Conservation (phyloP, 2,329 filamentous ascomycete species). For the Podosphaera xanthii region DNA sequence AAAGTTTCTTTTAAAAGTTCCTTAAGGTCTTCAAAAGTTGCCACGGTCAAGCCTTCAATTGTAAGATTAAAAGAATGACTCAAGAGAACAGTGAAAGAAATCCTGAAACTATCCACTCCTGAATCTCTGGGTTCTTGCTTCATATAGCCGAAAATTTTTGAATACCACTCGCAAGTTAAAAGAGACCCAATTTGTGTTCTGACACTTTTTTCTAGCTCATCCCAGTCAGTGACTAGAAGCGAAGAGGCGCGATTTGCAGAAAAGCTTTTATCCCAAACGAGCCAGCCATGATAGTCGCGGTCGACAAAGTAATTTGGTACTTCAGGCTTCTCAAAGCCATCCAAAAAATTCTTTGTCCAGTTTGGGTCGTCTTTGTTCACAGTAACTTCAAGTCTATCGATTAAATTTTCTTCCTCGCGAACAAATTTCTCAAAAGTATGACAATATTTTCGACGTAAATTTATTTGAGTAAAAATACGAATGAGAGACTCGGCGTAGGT, state of each 20-base stretch:
- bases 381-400: conserved; percentile 50
- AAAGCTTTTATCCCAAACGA: conserved; percentile 83
- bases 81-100: conserved; percentile 67
- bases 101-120: conserved; percentile 65
- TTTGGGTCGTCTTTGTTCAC: conserved; percentile 52
- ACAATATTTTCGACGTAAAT: conserved; percentile 63
- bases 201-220: conserved; percentile 52
- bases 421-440: conserved; percentile 80
- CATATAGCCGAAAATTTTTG: conserved; percentile 71
- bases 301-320: conserved; percentile 75
- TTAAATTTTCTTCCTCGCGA: conserved; percentile 52
- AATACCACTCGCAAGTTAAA: conserved; percentile 67
- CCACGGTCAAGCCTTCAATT: conserved; percentile 52
- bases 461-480: conserved; percentile 58
- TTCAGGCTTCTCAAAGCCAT: conserved; percentile 49
- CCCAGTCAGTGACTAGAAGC: conserved; percentile 42
- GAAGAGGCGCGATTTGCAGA: conserved; percentile 55
- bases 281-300: conserved; percentile 80
- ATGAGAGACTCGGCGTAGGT: conserved; percentile 64
- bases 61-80: conserved; percentile 82
- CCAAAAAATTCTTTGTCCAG: conserved; percentile 61
- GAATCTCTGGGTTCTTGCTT: conserved; percentile 86
- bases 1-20: conserved; percentile 57
- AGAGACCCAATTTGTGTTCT: conserved; percentile 60
- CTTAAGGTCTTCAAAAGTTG: conserved; percentile 72